phyloP scores from a whole-genome alignment of 1,139 yeast species.

The Sugiyamaella pinicola region DNA sequence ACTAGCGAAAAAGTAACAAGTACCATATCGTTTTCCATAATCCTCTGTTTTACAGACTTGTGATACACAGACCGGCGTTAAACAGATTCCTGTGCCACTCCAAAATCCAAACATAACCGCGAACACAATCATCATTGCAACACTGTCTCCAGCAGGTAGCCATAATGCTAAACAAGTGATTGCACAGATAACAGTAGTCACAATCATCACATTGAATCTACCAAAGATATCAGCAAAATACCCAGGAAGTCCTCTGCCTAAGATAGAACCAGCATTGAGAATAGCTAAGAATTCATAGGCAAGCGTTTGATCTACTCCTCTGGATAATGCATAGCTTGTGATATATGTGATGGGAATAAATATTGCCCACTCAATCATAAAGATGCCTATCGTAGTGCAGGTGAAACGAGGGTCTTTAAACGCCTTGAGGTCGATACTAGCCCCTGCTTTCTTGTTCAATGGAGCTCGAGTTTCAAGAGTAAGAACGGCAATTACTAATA shows the following conservation, averaged over 20 bases:
- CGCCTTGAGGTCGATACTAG: conserved; percentile 46
- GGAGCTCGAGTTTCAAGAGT: conserved; percentile 51
- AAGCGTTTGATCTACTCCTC: conserved; percentile 47
- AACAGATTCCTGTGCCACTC: conserved; percentile 51
- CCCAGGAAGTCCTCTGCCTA: conserved; percentile 54
- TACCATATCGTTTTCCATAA: conserved; percentile 71
- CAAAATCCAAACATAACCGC: conserved; percentile 57
- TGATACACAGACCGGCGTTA: conserved; percentile 50
- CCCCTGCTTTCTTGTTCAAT: conserved; percentile 31
- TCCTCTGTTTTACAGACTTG: conserved; percentile 66
- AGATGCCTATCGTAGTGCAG: conserved; percentile 48
- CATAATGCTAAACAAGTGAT: conserved; percentile 47
- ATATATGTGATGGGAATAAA: conserved; percentile 56
- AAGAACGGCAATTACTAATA: conserved; percentile 45
- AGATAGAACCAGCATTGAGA: conserved; percentile 51
- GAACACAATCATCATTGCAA: conserved; percentile 50
- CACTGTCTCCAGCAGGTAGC: conserved; percentile 55
- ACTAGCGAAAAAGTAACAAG: conserved; percentile 65
- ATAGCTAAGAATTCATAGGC: conserved; percentile 51
- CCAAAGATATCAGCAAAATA: conserved; percentile 53
- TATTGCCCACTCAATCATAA: conserved; percentile 52
- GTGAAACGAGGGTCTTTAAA: conserved; percentile 49
- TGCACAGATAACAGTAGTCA: conserved; percentile 46
- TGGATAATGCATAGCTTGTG: conserved; percentile 53
- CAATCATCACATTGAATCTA: conserved; percentile 55